Evolutionary conservation across 2,329 filamentous ascomycete species (phyloP), one percentile per base, ranked within the genome.

Genomic region (Paecilomyces niveus): DNA sequence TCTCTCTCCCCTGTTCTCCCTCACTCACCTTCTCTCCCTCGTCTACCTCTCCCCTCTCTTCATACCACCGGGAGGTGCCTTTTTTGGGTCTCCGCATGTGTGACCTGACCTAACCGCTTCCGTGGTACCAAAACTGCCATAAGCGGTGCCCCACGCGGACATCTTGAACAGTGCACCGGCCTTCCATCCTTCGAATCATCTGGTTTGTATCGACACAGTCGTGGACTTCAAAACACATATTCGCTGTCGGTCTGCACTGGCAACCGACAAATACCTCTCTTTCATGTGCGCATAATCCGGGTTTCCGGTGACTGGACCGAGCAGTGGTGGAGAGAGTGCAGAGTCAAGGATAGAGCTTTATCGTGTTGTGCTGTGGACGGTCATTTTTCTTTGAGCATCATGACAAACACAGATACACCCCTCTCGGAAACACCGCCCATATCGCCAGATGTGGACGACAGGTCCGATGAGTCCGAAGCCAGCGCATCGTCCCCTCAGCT

Each of bases 401-500:
- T 52, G 50, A 29, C 21, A 13, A 15, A 29, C 22, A 52, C 22
- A n/a, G 18, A 24, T 15, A 29, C 24, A 29, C 15, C 50, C 10
- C 29, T 65, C 10, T 55, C 65, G 49, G 65, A 66, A 9, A 54
- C 65, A 49, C 59, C 66, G 2, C 56, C 65, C 18, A 57, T 65
- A 18, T 58, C 63, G n/a, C 56, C 62, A 7, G 63, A 65, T 33
- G 52, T 61, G 11, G 67, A 68, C 54, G 59, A 56, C 29, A 60
- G 58, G 29, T 61, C 64, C 39, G 63, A 65, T 35, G 60, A 58
- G 11, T 59, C 64, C n/a, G 62, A 66, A 35, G 64, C 62, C 26
- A 66, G 67, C 55, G 56, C 53, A 21, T 59, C 53, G 57, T 21
- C 76, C 80, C 63, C 78, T 76, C 57, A 69, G 59, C 58, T 4